These are phyloP conservation scores for Penicillium crystallinum DNA, from an alignment of 495 filamentous ascomycete species.

Conservation along the genomic window DNA sequence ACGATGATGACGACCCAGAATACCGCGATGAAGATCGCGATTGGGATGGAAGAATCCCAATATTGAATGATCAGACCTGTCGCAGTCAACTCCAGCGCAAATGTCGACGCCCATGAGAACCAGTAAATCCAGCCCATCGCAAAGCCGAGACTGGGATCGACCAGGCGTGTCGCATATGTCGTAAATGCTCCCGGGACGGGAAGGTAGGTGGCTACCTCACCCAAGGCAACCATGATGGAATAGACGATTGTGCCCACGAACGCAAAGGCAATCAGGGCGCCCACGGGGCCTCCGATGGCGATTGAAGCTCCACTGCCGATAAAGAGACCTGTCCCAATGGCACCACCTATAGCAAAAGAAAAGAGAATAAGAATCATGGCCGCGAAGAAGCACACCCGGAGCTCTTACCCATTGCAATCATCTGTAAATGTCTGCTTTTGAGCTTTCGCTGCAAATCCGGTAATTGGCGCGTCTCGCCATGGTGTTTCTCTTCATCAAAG, in stretches of 20 bases:
- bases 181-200: slow-evolving; percentile 66
- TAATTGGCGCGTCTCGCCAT: slow-evolving; percentile 1
- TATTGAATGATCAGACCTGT: slow-evolving; percentile 63
- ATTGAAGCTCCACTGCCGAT: slow-evolving; percentile 61
- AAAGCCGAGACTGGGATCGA: slow-evolving; percentile 64
- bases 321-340: slow-evolving; percentile 70
- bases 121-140: slow-evolving; percentile 69
- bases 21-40: slow-evolving; percentile 62
- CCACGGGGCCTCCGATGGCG: slow-evolving; percentile 56
- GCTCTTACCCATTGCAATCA: slow-evolving; percentile 56
- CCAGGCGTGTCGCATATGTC: slow-evolving; percentile 60
- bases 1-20: slow-evolving; percentile 60
- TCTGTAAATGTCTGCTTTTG: slow-evolving; percentile 58
- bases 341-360: slow-evolving; percentile 62
- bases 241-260: slow-evolving; percentile 51
- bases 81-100: slow-evolving; percentile 61
- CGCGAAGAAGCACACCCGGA: not conserved
- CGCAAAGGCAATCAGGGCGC: slow-evolving; percentile 57
- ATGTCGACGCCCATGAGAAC: slow-evolving; percentile 51
- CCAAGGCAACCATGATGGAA: slow-evolving; percentile 43
- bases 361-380: not conserved
- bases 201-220: slow-evolving; percentile 68
- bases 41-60: slow-evolving; percentile 53
- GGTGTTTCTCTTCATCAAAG: slow-evolving; percentile 3
- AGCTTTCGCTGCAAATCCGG: slow-evolving; percentile 45